Evolutionary conservation across 192 early-diverging fungal species (phyloP).

Genomic region (Coemansia sp.): DNA sequence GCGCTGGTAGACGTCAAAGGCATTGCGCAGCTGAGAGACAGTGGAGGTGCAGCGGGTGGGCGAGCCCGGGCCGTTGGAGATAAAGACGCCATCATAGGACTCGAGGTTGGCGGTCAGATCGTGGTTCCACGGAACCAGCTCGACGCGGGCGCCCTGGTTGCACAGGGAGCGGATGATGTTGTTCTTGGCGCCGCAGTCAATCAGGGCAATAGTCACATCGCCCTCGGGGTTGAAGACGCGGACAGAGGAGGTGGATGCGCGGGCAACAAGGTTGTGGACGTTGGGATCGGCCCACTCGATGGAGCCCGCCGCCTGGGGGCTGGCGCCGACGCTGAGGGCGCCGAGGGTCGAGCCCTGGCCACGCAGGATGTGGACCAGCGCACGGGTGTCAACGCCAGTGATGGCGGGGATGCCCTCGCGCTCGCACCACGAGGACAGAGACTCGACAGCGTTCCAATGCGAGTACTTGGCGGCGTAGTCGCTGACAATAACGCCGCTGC

Average conservation of each 20-base stretch:
- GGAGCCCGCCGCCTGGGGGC: constrained; percentile 23
- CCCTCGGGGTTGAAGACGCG: constrained; percentile 70
- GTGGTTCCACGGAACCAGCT: constrained; percentile 86
- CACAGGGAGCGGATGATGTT: constrained; percentile 87
- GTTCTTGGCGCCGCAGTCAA: constrained; percentile 88
- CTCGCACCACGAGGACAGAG: constrained; percentile 82
- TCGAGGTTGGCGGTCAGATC: constrained; percentile 56
- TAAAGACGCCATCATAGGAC: constrained; percentile 81
- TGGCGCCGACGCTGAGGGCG: constrained; percentile 60
- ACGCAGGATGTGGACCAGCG: constrained; percentile 76
- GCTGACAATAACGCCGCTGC: constrained; percentile 79
- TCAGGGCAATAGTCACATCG: constrained; percentile 72
- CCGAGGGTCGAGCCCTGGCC: constrained; percentile 81
- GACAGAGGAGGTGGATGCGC: constrained; percentile 69
- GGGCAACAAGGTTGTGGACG: constrained; percentile 64
- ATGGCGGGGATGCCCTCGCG: constrained; percentile 80
- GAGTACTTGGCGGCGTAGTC: constrained; percentile 89
- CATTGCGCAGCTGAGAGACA: constrained; percentile 61
- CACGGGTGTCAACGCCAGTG: constrained; percentile 88
- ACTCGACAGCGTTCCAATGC: constrained; percentile 91
- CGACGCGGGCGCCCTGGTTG: constrained; percentile 71
- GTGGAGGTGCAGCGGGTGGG: constrained; percentile 64
- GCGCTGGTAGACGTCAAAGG: constrained; percentile 52
- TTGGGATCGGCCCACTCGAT: constrained; percentile 67
- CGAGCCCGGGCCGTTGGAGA: constrained; percentile 90